Base-by-base conservation (phyloP, 257 asterid genomes). In the Verbena officinalis region DNA sequence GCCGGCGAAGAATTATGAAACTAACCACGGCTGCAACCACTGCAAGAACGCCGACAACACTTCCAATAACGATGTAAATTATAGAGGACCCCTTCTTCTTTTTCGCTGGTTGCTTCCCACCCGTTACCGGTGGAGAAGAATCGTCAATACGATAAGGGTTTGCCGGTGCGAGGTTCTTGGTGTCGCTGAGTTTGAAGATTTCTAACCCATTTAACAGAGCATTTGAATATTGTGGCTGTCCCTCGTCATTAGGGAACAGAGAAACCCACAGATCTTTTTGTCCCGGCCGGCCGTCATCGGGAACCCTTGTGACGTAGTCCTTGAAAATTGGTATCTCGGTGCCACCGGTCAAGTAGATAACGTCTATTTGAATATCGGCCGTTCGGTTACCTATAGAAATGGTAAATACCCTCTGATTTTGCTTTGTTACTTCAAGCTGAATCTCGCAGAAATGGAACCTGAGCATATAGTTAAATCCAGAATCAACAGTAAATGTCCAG, bases 161-260 rank as follows among this genome's bases (percentile, higher is more conserved):
- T n/a, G 78, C 64, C 1, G 75, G 88, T 1, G 84, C 87, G 0
- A 87, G 75, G 43, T 75, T 49, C 1, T 0, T 30, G 0, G 78
- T 1, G 2, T 54, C 71, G 51, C 16, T 85, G 66, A 88, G 65
- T 62, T 79, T 87, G 75, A 83, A 85, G n/a, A 87, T 77, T 65
- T 85, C 96, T 1, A 87, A 40, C 0, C 96, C 96, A 59, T 85
- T 87, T 45, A 87, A 81, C 56, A 81, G 23, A 5, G 79, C 83
- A 43, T 13, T 78, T 0, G 0, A 0, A 14, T 42, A 77, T 4
- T 0, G 0, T 3, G 86, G 53, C 0, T 0, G 0, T 3, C 11
- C 0, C 3, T 13, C 49, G 5, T 0, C 0, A 54, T 14, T 11
- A 4, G 96, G 90, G 21, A 12, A 12, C 71, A 85, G 10, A 3